Conservation (phyloP, 148 eudicot species). For the Tetragonia tetragonoides region DNA sequence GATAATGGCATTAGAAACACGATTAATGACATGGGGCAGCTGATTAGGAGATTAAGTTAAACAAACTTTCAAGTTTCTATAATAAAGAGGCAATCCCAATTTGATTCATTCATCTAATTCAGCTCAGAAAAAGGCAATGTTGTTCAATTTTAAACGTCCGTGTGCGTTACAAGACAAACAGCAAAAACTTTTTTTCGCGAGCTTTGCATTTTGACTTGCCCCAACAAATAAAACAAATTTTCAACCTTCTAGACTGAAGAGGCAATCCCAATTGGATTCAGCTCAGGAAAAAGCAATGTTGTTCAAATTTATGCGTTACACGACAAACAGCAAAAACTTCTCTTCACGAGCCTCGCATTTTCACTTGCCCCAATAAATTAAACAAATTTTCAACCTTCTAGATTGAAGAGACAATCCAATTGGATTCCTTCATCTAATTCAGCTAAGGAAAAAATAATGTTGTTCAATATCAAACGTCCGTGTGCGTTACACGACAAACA, state of each 20-base stretch:
- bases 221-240: background rate
- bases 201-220: background rate
- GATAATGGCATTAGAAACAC: conserved; percentile 3
- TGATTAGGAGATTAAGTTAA: background rate
- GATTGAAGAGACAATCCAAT: conserved; percentile 1
- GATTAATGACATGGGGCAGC: background rate
- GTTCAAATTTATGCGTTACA: background rate
- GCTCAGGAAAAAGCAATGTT: conserved; percentile 1
- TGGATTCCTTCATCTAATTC: background rate
- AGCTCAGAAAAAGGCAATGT: conserved; percentile 5
- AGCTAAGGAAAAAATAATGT: conserved; percentile 4
- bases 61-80: background rate
- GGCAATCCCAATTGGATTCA: conserved; percentile 9
- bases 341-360: conserved; percentile 12
- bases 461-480: background rate
- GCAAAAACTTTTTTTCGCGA: conserved; percentile 11
- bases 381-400: background rate
- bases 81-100: conserved; percentile 1
- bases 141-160: background rate
- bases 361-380: background rate
- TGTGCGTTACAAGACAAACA: background rate
- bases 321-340: background rate
- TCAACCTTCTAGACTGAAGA: background rate
- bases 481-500: background rate
- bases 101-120: conserved; percentile 5